These are phyloP conservation scores for Podospora australis DNA, from an alignment of 495 filamentous ascomycete species.

Conservation along the genomic window DNA sequence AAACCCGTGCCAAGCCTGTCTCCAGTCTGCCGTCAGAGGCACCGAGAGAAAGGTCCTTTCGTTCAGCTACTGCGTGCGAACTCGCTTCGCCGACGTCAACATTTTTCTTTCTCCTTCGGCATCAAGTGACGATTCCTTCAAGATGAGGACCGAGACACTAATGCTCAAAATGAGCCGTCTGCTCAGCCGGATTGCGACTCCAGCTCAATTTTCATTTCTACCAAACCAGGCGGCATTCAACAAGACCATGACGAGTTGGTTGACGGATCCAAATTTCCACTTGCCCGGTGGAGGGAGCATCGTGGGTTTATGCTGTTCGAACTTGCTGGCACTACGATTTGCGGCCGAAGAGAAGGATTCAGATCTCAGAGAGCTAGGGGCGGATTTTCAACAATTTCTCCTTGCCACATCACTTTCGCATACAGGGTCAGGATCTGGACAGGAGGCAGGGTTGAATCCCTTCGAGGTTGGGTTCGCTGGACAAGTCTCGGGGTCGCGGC, in stretches of 20 bases:
- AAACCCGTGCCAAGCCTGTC: conserved; percentile 21
- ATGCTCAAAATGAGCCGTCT: conserved; percentile 20
- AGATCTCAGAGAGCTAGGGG: conserved; percentile 12
- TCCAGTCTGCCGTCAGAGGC: conserved; percentile 19
- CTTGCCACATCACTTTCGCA: conserved; percentile 22
- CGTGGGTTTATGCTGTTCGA: conserved; percentile 26
- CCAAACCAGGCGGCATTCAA: conserved; percentile 17
- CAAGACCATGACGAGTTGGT: conserved; percentile 20
- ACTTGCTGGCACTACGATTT: conserved; percentile 21
- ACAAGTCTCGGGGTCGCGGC: conserved; percentile 14
- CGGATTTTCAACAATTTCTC: conserved; percentile 24
- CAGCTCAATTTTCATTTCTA: conserved; percentile 16
- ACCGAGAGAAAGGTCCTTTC: conserved; percentile 21
- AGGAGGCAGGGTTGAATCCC: neutral
- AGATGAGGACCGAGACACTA: conserved; percentile 23
- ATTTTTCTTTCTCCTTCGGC: conserved; percentile 15
- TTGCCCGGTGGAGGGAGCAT: conserved; percentile 24
- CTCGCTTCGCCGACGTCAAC: conserved; percentile 24
- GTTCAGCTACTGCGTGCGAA: conserved; percentile 24
- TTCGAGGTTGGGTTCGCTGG: neutral
- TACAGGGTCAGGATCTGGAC: conserved; percentile 13
- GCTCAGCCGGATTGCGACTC: conserved; percentile 21
- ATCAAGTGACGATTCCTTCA: neutral
- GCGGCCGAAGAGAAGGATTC: conserved; percentile 9
- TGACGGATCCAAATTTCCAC: conserved; percentile 18